Conservation (phyloP, 768 basidiomycete species). For the Lactarius hatsudake region DNA sequence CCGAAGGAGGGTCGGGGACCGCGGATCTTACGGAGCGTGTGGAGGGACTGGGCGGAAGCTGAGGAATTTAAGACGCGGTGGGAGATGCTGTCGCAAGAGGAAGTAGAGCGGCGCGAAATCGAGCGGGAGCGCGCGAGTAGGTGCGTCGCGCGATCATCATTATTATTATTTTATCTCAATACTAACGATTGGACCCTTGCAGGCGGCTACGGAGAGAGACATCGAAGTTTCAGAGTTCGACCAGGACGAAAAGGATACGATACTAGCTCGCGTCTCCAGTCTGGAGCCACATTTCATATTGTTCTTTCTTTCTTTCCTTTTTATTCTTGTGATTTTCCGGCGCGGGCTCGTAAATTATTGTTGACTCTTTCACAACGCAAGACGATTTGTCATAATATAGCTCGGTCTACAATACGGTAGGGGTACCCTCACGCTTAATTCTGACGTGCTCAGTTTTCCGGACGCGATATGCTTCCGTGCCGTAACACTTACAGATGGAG, state of each 20-base stretch:
- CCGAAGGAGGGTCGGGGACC: constrained; percentile 80
- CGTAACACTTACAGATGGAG: not conserved
- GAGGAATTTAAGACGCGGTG: constrained; percentile 88
- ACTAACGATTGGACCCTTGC: not conserved
- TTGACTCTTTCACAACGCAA: not conserved
- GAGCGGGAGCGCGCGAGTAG: constrained; percentile 84
- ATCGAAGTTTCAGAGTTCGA: constrained; percentile 55
- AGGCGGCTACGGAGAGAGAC: constrained; percentile 65
- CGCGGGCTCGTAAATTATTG: not conserved
- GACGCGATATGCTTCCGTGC: not conserved
- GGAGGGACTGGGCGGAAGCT: constrained; percentile 93
- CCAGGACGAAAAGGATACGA: constrained; percentile 30
- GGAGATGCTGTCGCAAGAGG: constrained; percentile 83
- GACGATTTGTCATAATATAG: not conserved
- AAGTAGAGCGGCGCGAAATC: constrained; percentile 85
- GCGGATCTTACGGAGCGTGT: constrained; percentile 79
- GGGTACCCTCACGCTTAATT: not conserved
- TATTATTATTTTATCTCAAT: not conserved
- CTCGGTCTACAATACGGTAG: not conserved
- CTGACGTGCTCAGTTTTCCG: not conserved
- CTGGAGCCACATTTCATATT: not conserved
- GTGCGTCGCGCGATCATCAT: constrained; percentile 41
- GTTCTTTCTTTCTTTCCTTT: not conserved
- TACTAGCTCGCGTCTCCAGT: not conserved
- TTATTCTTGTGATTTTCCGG: not conserved